Percentiles rank a stretch among this genome's conserved stretches.
Evolutionary conservation across 2,329 filamentous ascomycete genomes (phyloP).

Genomic region (Cytospora piceae): DNA sequence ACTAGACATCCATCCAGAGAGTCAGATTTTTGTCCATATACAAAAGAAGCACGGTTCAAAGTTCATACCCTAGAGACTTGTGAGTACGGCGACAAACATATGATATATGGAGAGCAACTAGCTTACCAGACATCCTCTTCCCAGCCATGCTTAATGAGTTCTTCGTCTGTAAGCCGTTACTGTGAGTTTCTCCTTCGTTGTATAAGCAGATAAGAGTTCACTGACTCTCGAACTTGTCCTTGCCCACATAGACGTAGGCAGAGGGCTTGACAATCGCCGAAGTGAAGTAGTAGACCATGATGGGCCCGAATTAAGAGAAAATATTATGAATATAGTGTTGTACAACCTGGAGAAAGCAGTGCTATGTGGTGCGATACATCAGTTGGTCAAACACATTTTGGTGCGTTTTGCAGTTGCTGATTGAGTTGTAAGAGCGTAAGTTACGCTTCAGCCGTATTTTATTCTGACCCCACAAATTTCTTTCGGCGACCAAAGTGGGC

Average conservation of each 20-base stretch:
- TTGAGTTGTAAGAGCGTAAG: conserved; percentile 7
- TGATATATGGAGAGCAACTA: too few species aligned
- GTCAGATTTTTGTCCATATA: conserved; percentile 3
- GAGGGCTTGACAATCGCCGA: conserved; percentile 81
- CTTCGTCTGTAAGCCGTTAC: conserved; percentile 72
- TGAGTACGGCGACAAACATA: conserved; percentile 6
- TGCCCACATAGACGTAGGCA: conserved; percentile 93
- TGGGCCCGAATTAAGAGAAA: conserved; percentile 29
- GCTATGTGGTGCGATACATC: not conserved
- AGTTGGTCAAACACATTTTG: not conserved
- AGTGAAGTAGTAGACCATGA: conserved; percentile 95
- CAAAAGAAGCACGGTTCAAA: not conserved
- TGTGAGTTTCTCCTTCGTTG: conserved; percentile 24
- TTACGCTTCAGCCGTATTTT: conserved; percentile 17
- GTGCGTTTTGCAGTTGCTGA: not conserved
- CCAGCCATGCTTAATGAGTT: conserved; percentile 91
- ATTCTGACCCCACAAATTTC: conserved; percentile 19
- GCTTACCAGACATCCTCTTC: conserved; percentile 91
- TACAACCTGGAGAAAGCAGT: not conserved
- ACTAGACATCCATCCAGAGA: conserved; percentile 53
- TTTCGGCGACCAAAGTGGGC: conserved; percentile 10
- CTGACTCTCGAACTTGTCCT: conserved; percentile 98
- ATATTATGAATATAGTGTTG: not conserved
- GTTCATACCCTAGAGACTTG: conserved; percentile 39
- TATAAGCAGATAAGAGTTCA: conserved; percentile 30